These are phyloP conservation scores for Striga hermonthica DNA, from an alignment of 305 asterid species.

Conservation along the genomic window DNA sequence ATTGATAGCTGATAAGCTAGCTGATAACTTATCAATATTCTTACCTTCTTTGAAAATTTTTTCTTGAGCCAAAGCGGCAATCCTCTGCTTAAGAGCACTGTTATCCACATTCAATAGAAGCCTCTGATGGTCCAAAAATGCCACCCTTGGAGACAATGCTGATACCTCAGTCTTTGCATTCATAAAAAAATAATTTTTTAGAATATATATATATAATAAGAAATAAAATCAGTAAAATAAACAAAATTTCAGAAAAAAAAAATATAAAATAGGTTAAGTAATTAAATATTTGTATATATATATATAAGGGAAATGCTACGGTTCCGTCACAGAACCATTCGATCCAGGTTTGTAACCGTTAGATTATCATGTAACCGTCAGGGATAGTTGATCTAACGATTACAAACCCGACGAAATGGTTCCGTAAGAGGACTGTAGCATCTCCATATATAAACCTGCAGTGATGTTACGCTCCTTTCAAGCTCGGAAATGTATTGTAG, in stretches of 20 bases:
- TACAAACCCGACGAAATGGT: no score
- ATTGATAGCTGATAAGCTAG: no score
- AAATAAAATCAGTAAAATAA: no score
- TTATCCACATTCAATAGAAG: slow-evolving; percentile 80
- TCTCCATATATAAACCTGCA: slow-evolving; percentile 58
- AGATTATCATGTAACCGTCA: no score
- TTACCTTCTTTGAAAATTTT: slow-evolving; percentile 90
- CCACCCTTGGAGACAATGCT: slow-evolving; percentile 88
- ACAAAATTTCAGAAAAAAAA: background rate
- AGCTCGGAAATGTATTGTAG: slow-evolving; percentile 86
- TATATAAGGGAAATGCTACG: no score
- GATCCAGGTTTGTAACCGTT: no score
- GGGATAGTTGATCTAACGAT: no score
- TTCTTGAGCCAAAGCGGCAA: slow-evolving; percentile 96
- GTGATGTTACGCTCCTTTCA: slow-evolving; percentile 75
- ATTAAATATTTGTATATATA: slow-evolving; percentile 13
- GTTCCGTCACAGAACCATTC: no score
- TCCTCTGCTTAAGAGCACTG: slow-evolving; percentile 80
- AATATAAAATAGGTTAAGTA: background rate
- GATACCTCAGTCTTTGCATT: slow-evolving; percentile 76
- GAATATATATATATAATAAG: no score
- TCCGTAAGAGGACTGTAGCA: no score
- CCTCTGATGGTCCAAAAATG: slow-evolving; percentile 87
- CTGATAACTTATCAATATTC: no score
- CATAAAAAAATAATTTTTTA: background rate